phyloP scores from a whole-genome alignment of 1,139 yeast species.

The Torulaspora globosa region DNA sequence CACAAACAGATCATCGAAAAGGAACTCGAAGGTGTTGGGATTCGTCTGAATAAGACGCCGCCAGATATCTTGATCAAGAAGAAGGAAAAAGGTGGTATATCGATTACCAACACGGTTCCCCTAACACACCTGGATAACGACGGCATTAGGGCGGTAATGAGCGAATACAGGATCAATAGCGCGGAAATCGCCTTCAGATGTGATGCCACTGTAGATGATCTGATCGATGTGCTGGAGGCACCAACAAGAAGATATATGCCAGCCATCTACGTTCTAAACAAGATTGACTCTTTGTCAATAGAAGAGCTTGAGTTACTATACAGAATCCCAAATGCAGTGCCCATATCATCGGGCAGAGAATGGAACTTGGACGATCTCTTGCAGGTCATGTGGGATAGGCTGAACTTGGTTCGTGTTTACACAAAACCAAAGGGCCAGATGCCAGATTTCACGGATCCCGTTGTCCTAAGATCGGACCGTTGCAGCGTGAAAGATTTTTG shows the following conservation, averaged over 20 bases:
- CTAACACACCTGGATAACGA: slow-evolving; percentile 86
- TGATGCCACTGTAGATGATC: slow-evolving; percentile 95
- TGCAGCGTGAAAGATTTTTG: slow-evolving; percentile 93
- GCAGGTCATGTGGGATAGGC: slow-evolving; percentile 90
- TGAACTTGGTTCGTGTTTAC: slow-evolving; percentile 87
- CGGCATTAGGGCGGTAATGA: slow-evolving; percentile 92
- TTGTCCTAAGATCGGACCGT: slow-evolving; percentile 76
- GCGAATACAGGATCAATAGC: slow-evolving; percentile 88
- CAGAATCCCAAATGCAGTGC: slow-evolving; percentile 94
- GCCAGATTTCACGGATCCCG: slow-evolving; percentile 94
- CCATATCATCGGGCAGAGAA: slow-evolving; percentile 90
- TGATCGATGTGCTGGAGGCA: slow-evolving; percentile 90
- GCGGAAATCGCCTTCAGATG: slow-evolving; percentile 97
- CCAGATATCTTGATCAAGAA: slow-evolving; percentile 88
- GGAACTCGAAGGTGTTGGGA: slow-evolving; percentile 96
- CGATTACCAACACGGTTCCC: slow-evolving; percentile 89
- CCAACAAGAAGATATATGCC: slow-evolving; percentile 90
- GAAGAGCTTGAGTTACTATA: slow-evolving; percentile 87
- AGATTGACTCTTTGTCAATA: slow-evolving; percentile 88
- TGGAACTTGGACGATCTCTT: slow-evolving; percentile 95
- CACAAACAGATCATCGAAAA: slow-evolving; percentile 91
- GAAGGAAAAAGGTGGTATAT: slow-evolving; percentile 94
- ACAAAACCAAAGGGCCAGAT: slow-evolving; percentile 93
- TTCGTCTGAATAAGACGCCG: slow-evolving; percentile 83
- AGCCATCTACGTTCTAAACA: slow-evolving; percentile 88